phyloP scores from a whole-genome alignment of 2,329 filamentous ascomycete genomes.

The Blastomyces parvus region DNA sequence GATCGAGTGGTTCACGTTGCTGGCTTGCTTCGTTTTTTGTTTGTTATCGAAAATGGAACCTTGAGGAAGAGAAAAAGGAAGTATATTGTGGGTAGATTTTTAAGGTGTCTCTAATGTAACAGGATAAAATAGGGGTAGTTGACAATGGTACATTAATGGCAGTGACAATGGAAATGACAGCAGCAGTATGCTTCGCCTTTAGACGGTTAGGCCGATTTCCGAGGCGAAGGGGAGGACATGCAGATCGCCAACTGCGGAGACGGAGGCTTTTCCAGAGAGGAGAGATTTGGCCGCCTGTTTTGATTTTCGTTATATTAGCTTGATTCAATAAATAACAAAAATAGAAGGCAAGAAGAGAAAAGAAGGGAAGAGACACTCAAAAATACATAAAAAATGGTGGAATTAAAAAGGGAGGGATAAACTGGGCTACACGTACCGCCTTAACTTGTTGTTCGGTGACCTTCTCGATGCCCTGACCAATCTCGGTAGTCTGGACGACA shows the following conservation, averaged over 20 bases:
- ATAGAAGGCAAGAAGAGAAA: neutral
- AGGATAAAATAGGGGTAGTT: neutral
- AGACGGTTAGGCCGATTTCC: constrained; percentile 90
- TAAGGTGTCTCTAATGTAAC: neutral
- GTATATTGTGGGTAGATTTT: neutral
- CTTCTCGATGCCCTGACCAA: constrained; percentile 66
- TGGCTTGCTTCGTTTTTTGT: neutral
- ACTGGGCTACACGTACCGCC: constrained; percentile 52
- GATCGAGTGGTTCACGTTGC: neutral
- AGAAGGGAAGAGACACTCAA: too few relatives aligned
- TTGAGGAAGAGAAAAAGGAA: neutral
- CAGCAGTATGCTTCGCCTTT: constrained; percentile 35
- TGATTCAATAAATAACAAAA: constrained; percentile 11
- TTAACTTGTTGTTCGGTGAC: constrained; percentile 80
- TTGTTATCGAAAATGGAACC: neutral
- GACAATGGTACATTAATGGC: neutral
- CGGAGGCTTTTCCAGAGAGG: constrained; percentile 77
- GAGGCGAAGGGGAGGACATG: constrained; percentile 84
- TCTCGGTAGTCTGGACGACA: constrained; percentile 71
- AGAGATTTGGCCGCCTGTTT: constrained; percentile 74
- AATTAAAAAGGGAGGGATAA: neutral
- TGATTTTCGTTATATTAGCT: constrained; percentile 22
- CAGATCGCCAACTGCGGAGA: constrained; percentile 84
- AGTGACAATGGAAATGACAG: neutral
- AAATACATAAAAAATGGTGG: constrained; percentile 6